A percentile compares a stretch with the other conserved stretches of the same genome.
Conservation (phyloP, 2,329 filamentous ascomycete genomes). For the Ceratocystis destructans region DNA sequence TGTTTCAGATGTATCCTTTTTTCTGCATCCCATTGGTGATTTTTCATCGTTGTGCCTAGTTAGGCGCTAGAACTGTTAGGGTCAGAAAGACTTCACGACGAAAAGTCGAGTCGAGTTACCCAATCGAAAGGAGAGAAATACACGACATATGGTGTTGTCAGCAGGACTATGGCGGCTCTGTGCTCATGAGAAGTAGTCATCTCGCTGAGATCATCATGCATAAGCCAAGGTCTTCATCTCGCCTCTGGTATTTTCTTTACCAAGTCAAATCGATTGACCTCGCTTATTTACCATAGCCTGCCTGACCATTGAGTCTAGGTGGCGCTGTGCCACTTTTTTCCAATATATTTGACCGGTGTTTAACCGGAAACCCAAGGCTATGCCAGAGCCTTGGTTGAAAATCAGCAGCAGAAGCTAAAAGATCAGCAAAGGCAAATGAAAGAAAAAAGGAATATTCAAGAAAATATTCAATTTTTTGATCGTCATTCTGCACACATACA, state of each 20-base stretch:
- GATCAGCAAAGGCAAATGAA: background rate
- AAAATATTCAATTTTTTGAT: background rate
- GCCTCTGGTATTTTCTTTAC: too few relatives aligned
- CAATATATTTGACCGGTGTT: background rate
- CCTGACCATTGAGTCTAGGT: background rate
- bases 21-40: background rate
- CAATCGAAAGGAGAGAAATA: too few relatives aligned
- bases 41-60: background rate
- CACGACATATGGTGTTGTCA: too few relatives aligned
- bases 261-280: too few relatives aligned
- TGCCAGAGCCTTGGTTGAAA: constrained; percentile 10
- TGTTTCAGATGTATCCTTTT: background rate
- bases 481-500: background rate
- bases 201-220: too few relatives aligned
- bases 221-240: too few relatives aligned
- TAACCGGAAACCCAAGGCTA: background rate
- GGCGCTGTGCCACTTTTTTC: background rate
- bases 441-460: background rate
- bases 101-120: background rate
- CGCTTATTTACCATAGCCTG: too few relatives aligned
- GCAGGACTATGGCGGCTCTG: too few relatives aligned
- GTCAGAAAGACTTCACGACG: background rate
- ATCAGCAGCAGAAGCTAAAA: background rate
- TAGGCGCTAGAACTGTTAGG: background rate
- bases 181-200: too few relatives aligned